A percentile compares a stretch with the other conserved stretches of the same genome.
Evolutionary conservation across 2,329 filamentous ascomycete species (phyloP).

Genomic region (Aureobasidium musti): DNA sequence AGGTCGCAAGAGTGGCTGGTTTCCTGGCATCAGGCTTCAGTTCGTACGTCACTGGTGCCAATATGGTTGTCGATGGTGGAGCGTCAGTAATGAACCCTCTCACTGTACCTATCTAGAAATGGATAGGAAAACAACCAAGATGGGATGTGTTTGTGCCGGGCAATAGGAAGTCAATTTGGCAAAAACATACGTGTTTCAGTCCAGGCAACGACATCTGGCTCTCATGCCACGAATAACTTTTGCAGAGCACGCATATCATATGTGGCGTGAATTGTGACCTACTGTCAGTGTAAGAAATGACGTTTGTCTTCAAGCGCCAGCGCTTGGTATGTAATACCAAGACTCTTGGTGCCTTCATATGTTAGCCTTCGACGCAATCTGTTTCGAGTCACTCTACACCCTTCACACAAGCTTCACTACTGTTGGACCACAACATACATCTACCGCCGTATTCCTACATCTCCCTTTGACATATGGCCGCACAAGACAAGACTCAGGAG

Average conservation of each 20-base stretch:
- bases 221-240: too few relatives aligned
- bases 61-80: slow-evolving; percentile 64
- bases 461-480: not conserved
- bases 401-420: not conserved
- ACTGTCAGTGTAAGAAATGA: not conserved
- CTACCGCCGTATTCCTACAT: too few relatives aligned
- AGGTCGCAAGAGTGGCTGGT: slow-evolving; percentile 62
- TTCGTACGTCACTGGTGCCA: slow-evolving; percentile 63
- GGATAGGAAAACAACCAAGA: not conserved
- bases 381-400: not conserved
- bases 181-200: not conserved
- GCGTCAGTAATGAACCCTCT: slow-evolving; percentile 46
- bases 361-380: not conserved
- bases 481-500: not conserved
- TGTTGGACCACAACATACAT: too few relatives aligned
- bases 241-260: too few relatives aligned
- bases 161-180: not conserved
- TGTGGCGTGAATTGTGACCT: too few relatives aligned
- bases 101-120: slow-evolving; percentile 37
- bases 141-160: not conserved
- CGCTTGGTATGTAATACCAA: not conserved
- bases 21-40: slow-evolving; percentile 65
- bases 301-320: not conserved
- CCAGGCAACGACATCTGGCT: not conserved
- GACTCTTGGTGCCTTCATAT: not conserved